A percentile compares a stretch with the other conserved stretches of the same genome.
phyloP scores from a whole-genome alignment of 805 yeast species.

The Tetrapisispora fleetii region DNA sequence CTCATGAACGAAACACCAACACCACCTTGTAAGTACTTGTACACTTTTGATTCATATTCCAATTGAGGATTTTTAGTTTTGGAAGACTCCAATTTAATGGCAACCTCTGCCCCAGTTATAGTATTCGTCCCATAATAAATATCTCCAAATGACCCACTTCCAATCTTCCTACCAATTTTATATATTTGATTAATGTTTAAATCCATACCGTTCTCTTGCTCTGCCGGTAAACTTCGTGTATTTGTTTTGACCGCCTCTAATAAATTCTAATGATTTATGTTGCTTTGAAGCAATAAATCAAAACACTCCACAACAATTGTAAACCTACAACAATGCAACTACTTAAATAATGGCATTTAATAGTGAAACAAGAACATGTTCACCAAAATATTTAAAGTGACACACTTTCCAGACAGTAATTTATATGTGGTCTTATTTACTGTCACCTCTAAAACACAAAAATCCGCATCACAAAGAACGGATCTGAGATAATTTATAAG shows the following conservation, averaged over 20 bases:
- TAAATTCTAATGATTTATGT: no score
- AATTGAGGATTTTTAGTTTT: slow-evolving; percentile 93
- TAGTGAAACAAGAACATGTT: background rate
- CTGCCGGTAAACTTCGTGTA: background rate
- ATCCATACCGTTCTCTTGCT: slow-evolving; percentile 37
- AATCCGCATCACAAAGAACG: background rate
- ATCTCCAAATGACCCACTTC: slow-evolving; percentile 96
- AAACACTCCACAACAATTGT: no score
- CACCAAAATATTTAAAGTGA: background rate
- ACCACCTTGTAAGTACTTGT: slow-evolving; percentile 89
- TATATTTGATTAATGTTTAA: slow-evolving; percentile 88
- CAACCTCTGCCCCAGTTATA: slow-evolving; percentile 95
- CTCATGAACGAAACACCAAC: slow-evolving; percentile 95
- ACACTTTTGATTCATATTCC: slow-evolving; percentile 94
- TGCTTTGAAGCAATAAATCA: no score
- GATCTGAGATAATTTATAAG: background rate
- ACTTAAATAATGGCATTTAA: no score
- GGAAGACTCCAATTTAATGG: slow-evolving; percentile 84
- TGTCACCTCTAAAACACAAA: background rate
- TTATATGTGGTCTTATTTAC: background rate
- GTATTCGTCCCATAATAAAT: slow-evolving; percentile 88
- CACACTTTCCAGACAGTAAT: background rate
- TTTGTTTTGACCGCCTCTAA: no score
- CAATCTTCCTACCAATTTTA: slow-evolving; percentile 89
- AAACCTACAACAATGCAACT: no score